Percentiles rank a stretch among this genome's conserved stretches.
Conservation (phyloP, 495 filamentous ascomycete species). For the Aspergillus hancockii region DNA sequence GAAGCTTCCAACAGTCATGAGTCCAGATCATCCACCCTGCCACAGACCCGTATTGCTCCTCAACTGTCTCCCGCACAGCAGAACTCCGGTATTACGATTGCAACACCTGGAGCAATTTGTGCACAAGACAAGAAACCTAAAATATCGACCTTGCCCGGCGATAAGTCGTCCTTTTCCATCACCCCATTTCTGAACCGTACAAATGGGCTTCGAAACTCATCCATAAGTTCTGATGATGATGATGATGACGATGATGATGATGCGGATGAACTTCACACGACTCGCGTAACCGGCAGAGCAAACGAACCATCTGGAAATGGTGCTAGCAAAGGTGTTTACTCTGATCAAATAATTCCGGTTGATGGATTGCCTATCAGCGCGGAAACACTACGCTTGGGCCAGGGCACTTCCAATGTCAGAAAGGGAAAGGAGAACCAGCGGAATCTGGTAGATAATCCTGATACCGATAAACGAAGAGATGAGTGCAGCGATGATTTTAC, state of each 20-base stretch:
- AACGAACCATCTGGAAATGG: background rate
- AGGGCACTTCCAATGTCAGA: background rate
- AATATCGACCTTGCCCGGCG: constrained; percentile 62
- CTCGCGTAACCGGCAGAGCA: background rate
- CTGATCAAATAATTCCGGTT: background rate
- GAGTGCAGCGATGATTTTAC: background rate
- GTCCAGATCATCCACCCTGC: constrained; percentile 1
- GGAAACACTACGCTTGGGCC: background rate
- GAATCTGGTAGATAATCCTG: constrained; percentile 6
- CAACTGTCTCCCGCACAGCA: constrained; percentile 49
- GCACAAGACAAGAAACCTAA: constrained; percentile 54
- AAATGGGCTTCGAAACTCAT: constrained; percentile 48
- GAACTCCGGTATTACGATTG: constrained; percentile 56
- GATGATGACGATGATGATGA: constrained; percentile 38
- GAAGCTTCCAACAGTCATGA: constrained; percentile 22
- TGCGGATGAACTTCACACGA: constrained; percentile 25
- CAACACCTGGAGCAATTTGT: constrained; percentile 65
- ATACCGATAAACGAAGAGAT: constrained; percentile 8
- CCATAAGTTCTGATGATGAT: constrained; percentile 34
- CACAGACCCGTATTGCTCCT: constrained; percentile 31
- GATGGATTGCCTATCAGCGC: background rate
- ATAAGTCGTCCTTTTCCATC: constrained; percentile 89
- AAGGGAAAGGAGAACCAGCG: background rate
- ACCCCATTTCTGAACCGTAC: constrained; percentile 89
- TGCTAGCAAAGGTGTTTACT: background rate